Evolutionary conservation across 179 eudicot species (phyloP).

Genomic region (Corrigiola litoralis): DNA sequence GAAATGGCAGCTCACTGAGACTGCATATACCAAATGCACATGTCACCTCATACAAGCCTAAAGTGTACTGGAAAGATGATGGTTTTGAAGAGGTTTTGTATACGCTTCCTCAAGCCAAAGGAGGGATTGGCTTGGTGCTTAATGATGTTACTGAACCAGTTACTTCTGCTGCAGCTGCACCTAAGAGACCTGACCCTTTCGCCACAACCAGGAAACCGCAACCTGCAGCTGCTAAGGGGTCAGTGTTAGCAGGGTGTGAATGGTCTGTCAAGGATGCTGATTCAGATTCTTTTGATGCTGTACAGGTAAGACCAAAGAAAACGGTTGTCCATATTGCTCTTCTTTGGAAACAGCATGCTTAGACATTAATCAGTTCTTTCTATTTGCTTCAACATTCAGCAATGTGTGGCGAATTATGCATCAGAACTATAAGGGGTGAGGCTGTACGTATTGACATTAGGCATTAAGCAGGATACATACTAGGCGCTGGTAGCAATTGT

Average conservation of each 20-base stretch:
- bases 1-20: conserved; percentile 84
- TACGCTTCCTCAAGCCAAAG: conserved; percentile 49
- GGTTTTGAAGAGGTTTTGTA: conserved; percentile 75
- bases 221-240: conserved; percentile 7
- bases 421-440: no score
- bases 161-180: neutral
- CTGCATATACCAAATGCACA: conserved; percentile 61
- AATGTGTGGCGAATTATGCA: no score
- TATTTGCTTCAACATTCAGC: neutral
- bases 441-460: no score
- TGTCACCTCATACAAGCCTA: conserved; percentile 79
- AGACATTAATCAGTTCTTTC: neutral
- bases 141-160: conserved; percentile 38
- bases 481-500: no score
- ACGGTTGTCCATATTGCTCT: neutral
- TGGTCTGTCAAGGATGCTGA: conserved; percentile 79
- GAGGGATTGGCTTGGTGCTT: conserved; percentile 72
- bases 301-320: conserved; percentile 54
- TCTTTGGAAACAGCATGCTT: neutral
- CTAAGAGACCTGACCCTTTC: conserved; percentile 19
- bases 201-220: conserved; percentile 2
- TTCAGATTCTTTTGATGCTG: conserved; percentile 84
- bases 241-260: conserved; percentile 38
- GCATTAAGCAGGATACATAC: no score
- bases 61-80: conserved; percentile 83